Conservation (phyloP, 2,329 filamentous ascomycete species). For the Rhexocercosporidium sp. region DNA sequence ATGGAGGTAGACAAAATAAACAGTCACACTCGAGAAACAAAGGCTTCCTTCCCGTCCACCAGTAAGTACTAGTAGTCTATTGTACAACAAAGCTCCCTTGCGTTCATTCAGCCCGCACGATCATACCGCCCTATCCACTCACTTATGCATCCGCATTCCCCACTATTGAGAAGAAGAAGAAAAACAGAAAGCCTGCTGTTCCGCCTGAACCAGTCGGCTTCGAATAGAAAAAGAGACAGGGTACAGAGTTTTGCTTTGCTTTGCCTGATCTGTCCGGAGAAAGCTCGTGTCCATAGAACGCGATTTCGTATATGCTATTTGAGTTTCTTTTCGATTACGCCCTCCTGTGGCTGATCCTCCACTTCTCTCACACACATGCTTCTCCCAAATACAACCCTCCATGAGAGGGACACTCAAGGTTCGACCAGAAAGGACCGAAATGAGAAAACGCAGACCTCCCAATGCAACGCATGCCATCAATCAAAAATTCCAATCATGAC, state of each 20-base stretch:
- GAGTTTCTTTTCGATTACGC: conserved; percentile 27
- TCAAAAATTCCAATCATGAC: conserved; percentile 26
- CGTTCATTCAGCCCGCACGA: too few species aligned
- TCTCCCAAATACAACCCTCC: not conserved
- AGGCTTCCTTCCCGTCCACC: conserved; percentile 20
- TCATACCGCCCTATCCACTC: too few species aligned
- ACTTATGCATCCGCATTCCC: too few species aligned
- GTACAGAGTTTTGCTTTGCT: not conserved
- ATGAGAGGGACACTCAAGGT: not conserved
- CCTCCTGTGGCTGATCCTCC: conserved; percentile 14
- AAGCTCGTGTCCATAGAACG: conserved; percentile 7
- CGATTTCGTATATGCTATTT: conserved; percentile 27
- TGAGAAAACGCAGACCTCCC: conserved; percentile 25
- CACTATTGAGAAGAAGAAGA: conserved; percentile 21
- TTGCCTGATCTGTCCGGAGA: not conserved
- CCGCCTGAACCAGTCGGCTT: conserved; percentile 24
- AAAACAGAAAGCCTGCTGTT: conserved; percentile 10
- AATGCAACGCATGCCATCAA: conserved; percentile 32
- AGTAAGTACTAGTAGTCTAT: conserved; percentile 5
- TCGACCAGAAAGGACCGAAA: not conserved
- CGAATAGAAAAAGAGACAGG: conserved; percentile 15
- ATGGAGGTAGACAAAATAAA: conserved; percentile 23
- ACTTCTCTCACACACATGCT: not conserved
- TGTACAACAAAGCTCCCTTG: conserved; percentile 35
- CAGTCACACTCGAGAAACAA: conserved; percentile 19